A percentile compares a stretch with the other conserved stretches of the same genome.
These are phyloP conservation scores for Ettlia oleoabundans DNA, from an alignment of 139 green algal species.

Conservation along the genomic window DNA sequence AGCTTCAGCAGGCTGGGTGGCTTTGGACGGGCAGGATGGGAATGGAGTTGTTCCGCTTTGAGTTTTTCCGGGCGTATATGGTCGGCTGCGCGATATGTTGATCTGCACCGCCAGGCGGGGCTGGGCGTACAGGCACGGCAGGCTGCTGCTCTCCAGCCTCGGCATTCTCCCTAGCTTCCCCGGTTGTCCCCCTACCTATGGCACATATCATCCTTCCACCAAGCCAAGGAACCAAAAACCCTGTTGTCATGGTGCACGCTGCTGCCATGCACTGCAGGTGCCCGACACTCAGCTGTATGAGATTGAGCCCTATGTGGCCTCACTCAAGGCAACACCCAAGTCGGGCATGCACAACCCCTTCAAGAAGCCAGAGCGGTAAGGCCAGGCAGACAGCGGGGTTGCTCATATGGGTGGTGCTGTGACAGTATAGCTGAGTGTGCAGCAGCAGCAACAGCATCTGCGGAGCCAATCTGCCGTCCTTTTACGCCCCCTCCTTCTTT, in stretches of 20 bases:
- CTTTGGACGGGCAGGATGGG: too few species aligned
- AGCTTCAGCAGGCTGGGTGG: too few species aligned
- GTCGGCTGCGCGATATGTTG: too few species aligned
- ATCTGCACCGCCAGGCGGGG: too few species aligned
- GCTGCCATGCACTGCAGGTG: conserved; percentile 17
- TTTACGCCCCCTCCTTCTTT: neutral
- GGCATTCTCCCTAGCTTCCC: too few species aligned
- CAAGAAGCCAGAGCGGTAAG: conserved; percentile 87
- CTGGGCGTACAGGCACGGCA: neutral
- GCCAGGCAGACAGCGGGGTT: neutral
- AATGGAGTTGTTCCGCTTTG: too few species aligned
- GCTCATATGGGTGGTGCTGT: neutral
- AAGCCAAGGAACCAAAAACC: too few species aligned
- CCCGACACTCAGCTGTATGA: conserved; percentile 75
- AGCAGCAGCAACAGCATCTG: neutral
- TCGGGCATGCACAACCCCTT: conserved; percentile 93
- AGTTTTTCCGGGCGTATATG: too few species aligned
- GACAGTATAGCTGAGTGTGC: too few species aligned
- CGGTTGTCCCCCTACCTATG: too few species aligned
- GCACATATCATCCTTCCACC: too few species aligned
- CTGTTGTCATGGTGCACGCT: neutral
- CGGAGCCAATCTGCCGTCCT: neutral
- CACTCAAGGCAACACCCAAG: conserved; percentile 80
- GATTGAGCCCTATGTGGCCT: conserved; percentile 77
- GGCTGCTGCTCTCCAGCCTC: too few species aligned